A percentile compares a stretch with the other conserved stretches of the same genome.
phyloP scores from a whole-genome alignment of 371 early-diverging fungal species.

The Mucor velutinosus region DNA sequence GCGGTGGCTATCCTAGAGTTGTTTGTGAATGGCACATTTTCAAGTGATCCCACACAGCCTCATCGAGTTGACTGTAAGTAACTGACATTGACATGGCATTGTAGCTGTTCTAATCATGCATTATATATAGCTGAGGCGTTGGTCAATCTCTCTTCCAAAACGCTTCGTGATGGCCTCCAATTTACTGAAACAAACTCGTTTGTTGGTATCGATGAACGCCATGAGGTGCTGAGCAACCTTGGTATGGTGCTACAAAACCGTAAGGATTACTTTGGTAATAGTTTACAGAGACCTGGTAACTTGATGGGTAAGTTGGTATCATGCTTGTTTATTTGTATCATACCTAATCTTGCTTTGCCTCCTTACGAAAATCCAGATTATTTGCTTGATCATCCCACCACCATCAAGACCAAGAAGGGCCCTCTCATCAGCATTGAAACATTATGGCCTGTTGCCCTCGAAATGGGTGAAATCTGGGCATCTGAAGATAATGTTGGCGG shows the following conservation, averaged over 20 bases:
- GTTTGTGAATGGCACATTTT: slow-evolving; percentile 81
- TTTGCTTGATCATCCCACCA: slow-evolving; percentile 37
- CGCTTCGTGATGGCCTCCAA: slow-evolving; percentile 73
- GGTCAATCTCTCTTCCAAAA: slow-evolving; percentile 53
- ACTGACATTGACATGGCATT: not conserved
- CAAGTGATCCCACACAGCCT: slow-evolving; percentile 62
- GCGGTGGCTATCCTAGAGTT: slow-evolving; percentile 85
- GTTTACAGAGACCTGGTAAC: slow-evolving; percentile 78
- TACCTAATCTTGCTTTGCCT: not conserved
- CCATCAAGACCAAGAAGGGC: slow-evolving; percentile 49
- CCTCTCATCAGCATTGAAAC: slow-evolving; percentile 63
- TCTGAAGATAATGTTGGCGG: slow-evolving; percentile 45
- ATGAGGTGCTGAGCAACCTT: slow-evolving; percentile 69
- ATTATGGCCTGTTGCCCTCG: slow-evolving; percentile 79
- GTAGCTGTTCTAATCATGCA: not conserved
- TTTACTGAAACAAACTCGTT: slow-evolving; percentile 73
- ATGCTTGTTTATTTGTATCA: not conserved
- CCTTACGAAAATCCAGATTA: slow-evolving; percentile 11
- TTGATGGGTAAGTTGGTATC: slow-evolving; percentile 63
- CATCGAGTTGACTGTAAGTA: slow-evolving; percentile 77
- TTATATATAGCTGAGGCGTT: slow-evolving; percentile 52
- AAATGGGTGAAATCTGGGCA: slow-evolving; percentile 42
- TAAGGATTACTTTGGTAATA: slow-evolving; percentile 50
- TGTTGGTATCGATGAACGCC: slow-evolving; percentile 79
- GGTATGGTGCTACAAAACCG: slow-evolving; percentile 51